Conservation (phyloP, 1,284 basidiomycete species). For the Neolentinus lepideus region DNA sequence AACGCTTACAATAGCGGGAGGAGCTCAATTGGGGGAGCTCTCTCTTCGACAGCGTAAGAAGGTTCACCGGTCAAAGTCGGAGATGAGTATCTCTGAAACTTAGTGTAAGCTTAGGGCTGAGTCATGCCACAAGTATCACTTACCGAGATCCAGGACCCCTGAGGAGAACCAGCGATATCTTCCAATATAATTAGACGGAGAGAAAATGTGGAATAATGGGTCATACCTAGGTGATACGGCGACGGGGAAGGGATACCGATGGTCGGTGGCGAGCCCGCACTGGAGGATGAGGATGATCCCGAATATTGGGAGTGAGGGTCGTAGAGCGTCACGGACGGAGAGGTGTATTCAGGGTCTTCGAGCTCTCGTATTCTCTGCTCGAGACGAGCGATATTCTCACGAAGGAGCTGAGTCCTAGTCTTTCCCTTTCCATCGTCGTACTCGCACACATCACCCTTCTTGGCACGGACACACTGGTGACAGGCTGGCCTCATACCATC, state of each 20-base stretch:
- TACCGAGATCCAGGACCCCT: constrained; percentile 10
- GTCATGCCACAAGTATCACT: constrained; percentile 3
- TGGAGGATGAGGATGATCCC: constrained; percentile 56
- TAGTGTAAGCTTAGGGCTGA: not conserved
- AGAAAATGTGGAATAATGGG: constrained; percentile 4
- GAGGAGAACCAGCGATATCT: constrained; percentile 1
- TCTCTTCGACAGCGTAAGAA: constrained; percentile 33
- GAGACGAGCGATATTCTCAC: constrained; percentile 33
- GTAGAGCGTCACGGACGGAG: constrained; percentile 28
- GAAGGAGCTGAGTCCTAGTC: constrained; percentile 37
- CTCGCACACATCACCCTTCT: constrained; percentile 33
- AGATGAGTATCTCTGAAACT: not conserved
- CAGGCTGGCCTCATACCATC: constrained; percentile 36
- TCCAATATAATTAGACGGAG: not conserved
- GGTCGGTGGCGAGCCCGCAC: constrained; percentile 49
- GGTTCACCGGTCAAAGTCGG: not conserved
- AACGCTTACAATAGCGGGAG: constrained; percentile 51
- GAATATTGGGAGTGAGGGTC: constrained; percentile 35
- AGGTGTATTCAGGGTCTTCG: constrained; percentile 28
- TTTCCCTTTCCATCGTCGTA: constrained; percentile 42
- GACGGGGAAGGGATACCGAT: constrained; percentile 56
- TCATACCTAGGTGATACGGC: constrained; percentile 22
- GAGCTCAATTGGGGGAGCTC: constrained; percentile 50
- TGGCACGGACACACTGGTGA: constrained; percentile 32
- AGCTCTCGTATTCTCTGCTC: constrained; percentile 35